A percentile compares a stretch with the other conserved stretches of the same genome.
phyloP scores from a whole-genome alignment of 140 eudicot species.

The Erigeron philadelphicus region DNA sequence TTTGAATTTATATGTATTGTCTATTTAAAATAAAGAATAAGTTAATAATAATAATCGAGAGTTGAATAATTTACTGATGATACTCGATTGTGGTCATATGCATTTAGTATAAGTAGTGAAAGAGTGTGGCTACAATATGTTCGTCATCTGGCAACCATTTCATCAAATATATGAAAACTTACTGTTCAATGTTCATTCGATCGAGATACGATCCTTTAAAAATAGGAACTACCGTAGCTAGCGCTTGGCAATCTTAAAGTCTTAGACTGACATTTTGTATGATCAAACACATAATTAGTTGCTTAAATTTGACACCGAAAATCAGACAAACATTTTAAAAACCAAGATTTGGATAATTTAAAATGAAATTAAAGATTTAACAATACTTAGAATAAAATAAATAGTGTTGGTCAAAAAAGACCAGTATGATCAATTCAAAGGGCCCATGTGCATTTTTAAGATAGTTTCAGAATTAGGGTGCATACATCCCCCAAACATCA shows the following conservation, averaged over 20 bases:
- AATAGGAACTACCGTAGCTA: not conserved
- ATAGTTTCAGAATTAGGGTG: constrained; percentile 34
- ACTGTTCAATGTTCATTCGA: too few relatives aligned
- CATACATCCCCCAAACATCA: constrained; percentile 38
- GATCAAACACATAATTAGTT: constrained; percentile 24
- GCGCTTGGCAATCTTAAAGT: not conserved
- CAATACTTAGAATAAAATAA: constrained; percentile 16
- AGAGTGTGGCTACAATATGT: too few relatives aligned
- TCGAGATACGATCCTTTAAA: not conserved
- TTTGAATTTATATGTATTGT: too few relatives aligned
- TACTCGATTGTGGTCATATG: too few relatives aligned
- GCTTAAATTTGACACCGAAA: constrained; percentile 28
- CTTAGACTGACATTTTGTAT: not conserved
- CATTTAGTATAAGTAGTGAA: too few relatives aligned
- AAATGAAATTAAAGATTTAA: constrained; percentile 16
- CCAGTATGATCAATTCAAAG: constrained; percentile 25
- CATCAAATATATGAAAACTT: too few relatives aligned
- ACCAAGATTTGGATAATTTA: constrained; percentile 19
- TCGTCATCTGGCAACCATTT: too few relatives aligned
- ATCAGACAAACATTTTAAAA: constrained; percentile 25
- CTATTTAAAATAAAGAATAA: too few relatives aligned
- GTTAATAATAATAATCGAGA: too few relatives aligned
- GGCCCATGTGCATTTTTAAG: constrained; percentile 33
- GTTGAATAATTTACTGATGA: too few relatives aligned
- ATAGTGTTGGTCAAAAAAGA: constrained; percentile 25